These are phyloP conservation scores for Metschnikowia lunata DNA, from an alignment of 805 yeast species.

Conservation along the genomic window DNA sequence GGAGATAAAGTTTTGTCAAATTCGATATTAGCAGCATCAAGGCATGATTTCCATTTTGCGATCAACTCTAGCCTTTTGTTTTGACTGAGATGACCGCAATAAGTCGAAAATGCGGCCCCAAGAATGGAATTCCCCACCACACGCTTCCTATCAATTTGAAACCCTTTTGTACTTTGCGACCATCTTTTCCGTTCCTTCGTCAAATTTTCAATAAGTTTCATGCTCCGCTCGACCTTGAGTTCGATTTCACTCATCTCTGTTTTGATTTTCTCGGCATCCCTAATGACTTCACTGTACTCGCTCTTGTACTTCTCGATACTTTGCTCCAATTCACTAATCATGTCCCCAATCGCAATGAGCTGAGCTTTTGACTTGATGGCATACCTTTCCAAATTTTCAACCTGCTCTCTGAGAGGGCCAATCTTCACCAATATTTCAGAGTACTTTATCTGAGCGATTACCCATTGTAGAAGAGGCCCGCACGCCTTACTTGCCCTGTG, in stretches of 20 bases:
- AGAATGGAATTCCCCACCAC: slow-evolving; percentile 65
- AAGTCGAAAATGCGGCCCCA: slow-evolving; percentile 56
- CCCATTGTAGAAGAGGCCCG: slow-evolving; percentile 90
- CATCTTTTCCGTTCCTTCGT: slow-evolving; percentile 70
- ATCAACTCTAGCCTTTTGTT: slow-evolving; percentile 35
- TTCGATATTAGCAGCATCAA: slow-evolving; percentile 34
- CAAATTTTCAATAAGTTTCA: slow-evolving; percentile 56
- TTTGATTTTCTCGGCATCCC: slow-evolving; percentile 75
- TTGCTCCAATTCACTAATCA: slow-evolving; percentile 69
- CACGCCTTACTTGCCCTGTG: slow-evolving; percentile 92
- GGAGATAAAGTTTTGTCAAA: slow-evolving; percentile 35
- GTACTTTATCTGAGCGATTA: slow-evolving; percentile 80
- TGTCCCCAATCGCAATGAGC: slow-evolving; percentile 69
- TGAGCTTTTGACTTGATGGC: slow-evolving; percentile 63
- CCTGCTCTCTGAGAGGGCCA: slow-evolving; percentile 71
- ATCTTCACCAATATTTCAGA: slow-evolving; percentile 64
- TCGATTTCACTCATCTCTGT: slow-evolving; percentile 63
- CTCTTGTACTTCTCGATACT: slow-evolving; percentile 66
- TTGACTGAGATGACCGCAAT: slow-evolving; percentile 57
- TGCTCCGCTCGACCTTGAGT: slow-evolving; percentile 57
- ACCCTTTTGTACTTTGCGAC: slow-evolving; percentile 54
- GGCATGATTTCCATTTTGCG: slow-evolving; percentile 30
- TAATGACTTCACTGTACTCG: slow-evolving; percentile 66
- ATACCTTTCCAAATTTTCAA: slow-evolving; percentile 52
- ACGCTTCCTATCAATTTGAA: slow-evolving; percentile 39